phyloP scores from a whole-genome alignment of 179 eudicot genomes.

The Monotropa hypopitys region DNA sequence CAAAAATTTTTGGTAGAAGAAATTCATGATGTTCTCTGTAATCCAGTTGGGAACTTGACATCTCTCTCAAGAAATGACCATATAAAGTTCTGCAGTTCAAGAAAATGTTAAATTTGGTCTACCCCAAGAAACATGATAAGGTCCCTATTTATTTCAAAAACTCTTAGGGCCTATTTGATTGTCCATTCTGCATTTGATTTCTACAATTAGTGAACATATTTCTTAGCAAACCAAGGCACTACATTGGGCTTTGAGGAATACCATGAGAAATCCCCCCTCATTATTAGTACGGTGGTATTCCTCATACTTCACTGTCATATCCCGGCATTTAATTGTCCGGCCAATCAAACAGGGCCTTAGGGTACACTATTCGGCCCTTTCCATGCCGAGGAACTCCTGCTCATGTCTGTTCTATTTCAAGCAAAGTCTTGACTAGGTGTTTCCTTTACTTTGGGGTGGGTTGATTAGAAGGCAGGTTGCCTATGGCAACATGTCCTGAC shows the following conservation, averaged over 20 bases:
- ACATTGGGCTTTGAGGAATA: background rate
- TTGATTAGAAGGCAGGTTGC: background rate
- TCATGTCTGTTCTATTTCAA: background rate
- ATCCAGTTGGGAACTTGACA: background rate
- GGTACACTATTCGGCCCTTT: background rate
- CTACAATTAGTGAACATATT: background rate
- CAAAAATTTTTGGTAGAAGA: background rate
- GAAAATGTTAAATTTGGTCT: background rate
- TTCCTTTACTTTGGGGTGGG: background rate
- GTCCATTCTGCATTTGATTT: background rate
- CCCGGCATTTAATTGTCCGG: background rate
- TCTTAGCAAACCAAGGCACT: background rate
- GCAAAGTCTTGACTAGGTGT: background rate
- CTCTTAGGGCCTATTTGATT: background rate
- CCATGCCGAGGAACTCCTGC: background rate
- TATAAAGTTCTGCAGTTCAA: background rate
- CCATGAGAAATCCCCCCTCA: background rate
- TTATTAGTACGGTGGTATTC: background rate
- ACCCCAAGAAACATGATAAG: background rate
- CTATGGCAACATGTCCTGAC: background rate
- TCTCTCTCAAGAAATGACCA: background rate
- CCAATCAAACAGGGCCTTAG: background rate
- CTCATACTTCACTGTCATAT: background rate
- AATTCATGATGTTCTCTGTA: background rate
- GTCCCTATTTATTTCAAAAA: background rate